Conservation (phyloP, 768 basidiomycete genomes). For the Termitomyces sp. region DNA sequence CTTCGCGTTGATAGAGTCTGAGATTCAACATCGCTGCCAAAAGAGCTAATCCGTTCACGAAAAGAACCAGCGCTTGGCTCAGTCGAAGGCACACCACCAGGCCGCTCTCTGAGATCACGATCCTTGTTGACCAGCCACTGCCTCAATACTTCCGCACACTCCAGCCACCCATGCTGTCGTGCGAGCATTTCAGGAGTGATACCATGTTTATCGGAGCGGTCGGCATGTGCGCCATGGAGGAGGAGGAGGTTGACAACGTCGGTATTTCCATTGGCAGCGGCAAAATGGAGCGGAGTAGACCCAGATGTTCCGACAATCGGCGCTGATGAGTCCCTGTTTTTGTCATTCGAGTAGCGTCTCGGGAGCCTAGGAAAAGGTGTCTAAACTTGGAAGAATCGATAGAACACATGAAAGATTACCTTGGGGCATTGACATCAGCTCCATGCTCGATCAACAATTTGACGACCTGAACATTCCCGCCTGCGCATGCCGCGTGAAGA, state of each 20-base stretch:
- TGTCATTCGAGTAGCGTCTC: constrained; percentile 70
- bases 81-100: constrained; percentile 26
- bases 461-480: constrained; percentile 87
- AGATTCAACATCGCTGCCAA: constrained; percentile 26
- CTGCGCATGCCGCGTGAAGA: constrained; percentile 90
- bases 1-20: constrained; percentile 32
- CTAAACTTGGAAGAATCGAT: constrained; percentile 6
- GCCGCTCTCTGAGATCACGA: constrained; percentile 56
- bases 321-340: constrained; percentile 58
- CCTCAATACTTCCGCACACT: constrained; percentile 72
- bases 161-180: constrained; percentile 72
- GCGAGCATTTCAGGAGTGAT: constrained; percentile 85
- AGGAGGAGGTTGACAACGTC: constrained; percentile 77
- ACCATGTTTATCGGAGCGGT: constrained; percentile 87
- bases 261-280: constrained; percentile 91
- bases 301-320: constrained; percentile 83
- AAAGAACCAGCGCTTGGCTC: constrained; percentile 15
- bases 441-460: constrained; percentile 86
- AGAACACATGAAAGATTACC: constrained; percentile 41
- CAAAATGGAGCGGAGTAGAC: constrained; percentile 94
- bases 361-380: constrained; percentile 47
- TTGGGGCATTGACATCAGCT: constrained; percentile 96
- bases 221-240: constrained; percentile 77
- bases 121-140: constrained; percentile 65
- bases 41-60: constrained; percentile 20